A percentile compares a stretch with the other conserved stretches of the same genome.
Conservation (phyloP, 306 rosid species). For the Canavalia ensiformis region DNA sequence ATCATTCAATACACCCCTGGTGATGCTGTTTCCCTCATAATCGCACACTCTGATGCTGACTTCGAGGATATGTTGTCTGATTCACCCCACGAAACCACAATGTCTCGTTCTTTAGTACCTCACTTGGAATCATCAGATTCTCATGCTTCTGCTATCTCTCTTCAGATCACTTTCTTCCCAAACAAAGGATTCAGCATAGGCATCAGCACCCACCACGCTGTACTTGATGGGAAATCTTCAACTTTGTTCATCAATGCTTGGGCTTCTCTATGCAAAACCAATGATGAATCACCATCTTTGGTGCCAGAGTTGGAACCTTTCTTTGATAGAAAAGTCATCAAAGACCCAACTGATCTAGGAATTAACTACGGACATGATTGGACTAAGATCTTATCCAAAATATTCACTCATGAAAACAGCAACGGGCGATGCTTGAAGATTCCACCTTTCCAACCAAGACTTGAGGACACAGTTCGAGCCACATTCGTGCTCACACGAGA, state of each 20-base stretch:
- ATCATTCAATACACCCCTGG: slow-evolving; percentile 49
- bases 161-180: slow-evolving; percentile 66
- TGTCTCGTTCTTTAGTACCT: slow-evolving; percentile 58
- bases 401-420: neutral
- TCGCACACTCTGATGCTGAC: slow-evolving; percentile 57
- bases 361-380: neutral
- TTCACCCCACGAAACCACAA: slow-evolving; percentile 36
- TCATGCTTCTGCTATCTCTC: slow-evolving; percentile 47
- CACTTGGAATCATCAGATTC: slow-evolving; percentile 43
- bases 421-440: slow-evolving; percentile 30
- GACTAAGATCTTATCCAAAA: neutral
- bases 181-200: slow-evolving; percentile 61
- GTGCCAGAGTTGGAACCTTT: slow-evolving; percentile 51
- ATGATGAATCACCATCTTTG: neutral
- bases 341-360: slow-evolving; percentile 46
- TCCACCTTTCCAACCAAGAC: slow-evolving; percentile 10
- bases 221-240: slow-evolving; percentile 62
- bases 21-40: slow-evolving; percentile 54
- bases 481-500: slow-evolving; percentile 48
- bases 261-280: slow-evolving; percentile 50
- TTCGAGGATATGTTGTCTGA: slow-evolving; percentile 46
- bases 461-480: slow-evolving; percentile 45
- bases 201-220: slow-evolving; percentile 56
- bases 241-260: slow-evolving; percentile 65
- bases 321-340: slow-evolving; percentile 49